Evolutionary conservation across 441 rosid genomes (phyloP).

Genomic region (Bruguiera hainesii): DNA sequence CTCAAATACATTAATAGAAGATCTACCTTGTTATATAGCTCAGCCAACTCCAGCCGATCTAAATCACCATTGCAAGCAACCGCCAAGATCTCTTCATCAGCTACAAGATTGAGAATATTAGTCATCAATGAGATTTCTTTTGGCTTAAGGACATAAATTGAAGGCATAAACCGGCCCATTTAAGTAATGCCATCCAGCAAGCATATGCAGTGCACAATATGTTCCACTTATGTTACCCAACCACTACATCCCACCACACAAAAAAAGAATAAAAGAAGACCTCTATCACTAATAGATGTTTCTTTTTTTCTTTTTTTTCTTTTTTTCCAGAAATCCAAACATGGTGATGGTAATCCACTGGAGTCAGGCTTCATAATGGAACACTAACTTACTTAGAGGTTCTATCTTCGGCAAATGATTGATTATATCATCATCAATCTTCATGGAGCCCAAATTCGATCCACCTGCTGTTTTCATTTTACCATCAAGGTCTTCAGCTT

Average conservation of each 20-base stretch:
- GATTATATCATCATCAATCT: constrained; percentile 35
- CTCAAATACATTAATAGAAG: constrained; percentile 1
- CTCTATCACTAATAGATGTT: not conserved
- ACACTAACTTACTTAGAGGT: constrained; percentile 49
- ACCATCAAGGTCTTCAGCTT: constrained; percentile 51
- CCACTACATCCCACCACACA: too few species aligned
- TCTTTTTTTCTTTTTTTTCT: too few species aligned
- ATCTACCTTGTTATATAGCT: constrained; percentile 62
- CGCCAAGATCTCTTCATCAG: constrained; percentile 49
- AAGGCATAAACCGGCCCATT: not conserved
- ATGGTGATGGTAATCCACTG: not conserved
- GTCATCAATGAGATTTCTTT: constrained; percentile 4
- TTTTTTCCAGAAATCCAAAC: too few species aligned
- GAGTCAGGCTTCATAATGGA: not conserved
- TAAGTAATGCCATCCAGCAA: not conserved
- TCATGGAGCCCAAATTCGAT: constrained; percentile 33
- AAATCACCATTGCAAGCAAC: constrained; percentile 61
- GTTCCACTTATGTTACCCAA: too few species aligned
- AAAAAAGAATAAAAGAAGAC: not conserved
- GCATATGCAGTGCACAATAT: not conserved
- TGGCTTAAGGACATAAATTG: not conserved
- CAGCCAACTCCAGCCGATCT: constrained; percentile 52
- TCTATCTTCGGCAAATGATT: constrained; percentile 58
- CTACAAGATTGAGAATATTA: constrained; percentile 38
- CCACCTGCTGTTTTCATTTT: constrained; percentile 39